A percentile compares a stretch with the other conserved stretches of the same genome.
These are phyloP conservation scores for Sclerotinia sclerotiorum DNA, from an alignment of 2,329 filamentous ascomycete species.

Conservation along the genomic window DNA sequence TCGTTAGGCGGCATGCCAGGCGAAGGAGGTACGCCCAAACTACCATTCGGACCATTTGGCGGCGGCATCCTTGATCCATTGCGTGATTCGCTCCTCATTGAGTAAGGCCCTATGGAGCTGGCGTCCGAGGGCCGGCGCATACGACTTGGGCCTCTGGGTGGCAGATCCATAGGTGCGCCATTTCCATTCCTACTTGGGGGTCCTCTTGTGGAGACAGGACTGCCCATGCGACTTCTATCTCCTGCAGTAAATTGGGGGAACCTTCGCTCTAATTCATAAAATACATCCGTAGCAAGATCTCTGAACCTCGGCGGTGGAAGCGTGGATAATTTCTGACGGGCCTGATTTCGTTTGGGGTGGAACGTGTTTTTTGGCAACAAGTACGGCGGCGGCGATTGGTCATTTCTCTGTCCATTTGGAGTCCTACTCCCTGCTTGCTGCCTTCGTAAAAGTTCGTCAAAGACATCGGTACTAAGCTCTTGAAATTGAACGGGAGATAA, in stretches of 20 bases:
- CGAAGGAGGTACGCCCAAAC: conserved; percentile 56
- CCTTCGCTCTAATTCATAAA: conserved; percentile 87
- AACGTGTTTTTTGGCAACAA: conserved; percentile 85
- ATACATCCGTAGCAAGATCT: conserved; percentile 93
- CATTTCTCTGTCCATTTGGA: conserved; percentile 50
- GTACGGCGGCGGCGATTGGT: conserved; percentile 62
- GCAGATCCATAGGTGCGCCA: conserved; percentile 57
- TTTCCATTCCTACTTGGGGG: conserved; percentile 56
- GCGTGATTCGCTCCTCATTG: conserved; percentile 41
- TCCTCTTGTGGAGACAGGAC: conserved; percentile 64
- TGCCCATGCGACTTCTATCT: conserved; percentile 68
- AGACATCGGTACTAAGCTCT: conserved; percentile 96
- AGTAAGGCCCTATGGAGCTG: conserved; percentile 50
- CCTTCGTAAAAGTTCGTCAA: conserved; percentile 86
- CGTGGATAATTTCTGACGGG: conserved; percentile 90
- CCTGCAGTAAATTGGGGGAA: conserved; percentile 76
- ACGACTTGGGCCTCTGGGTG: conserved; percentile 56
- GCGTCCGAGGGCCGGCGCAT: conserved; percentile 53
- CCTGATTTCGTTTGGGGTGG: conserved; percentile 96
- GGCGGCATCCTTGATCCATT: conserved; percentile 43
- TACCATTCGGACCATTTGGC: conserved; percentile 43
- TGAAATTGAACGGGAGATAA: conserved; percentile 92
- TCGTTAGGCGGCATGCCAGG: conserved; percentile 60
- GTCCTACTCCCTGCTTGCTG: conserved; percentile 64
- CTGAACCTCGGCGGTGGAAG: conserved; percentile 83